Evolutionary conservation across 805 yeast genomes (phyloP).

Genomic region (Saturnispora kantuleensis): DNA sequence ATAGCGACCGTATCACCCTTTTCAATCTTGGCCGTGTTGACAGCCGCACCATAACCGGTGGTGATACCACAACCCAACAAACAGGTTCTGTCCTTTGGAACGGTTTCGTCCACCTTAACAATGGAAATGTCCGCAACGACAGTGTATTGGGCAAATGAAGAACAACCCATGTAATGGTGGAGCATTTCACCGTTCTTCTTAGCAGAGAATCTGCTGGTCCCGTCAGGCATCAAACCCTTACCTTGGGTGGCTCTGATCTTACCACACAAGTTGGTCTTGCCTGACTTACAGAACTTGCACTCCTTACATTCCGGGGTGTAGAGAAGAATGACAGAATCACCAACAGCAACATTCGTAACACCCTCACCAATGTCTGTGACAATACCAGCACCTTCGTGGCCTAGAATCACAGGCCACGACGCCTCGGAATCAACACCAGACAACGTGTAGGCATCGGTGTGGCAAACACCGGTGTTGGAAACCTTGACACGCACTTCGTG

Average conservation of each 20-base stretch:
- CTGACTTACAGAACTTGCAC: slow-evolving; percentile 90
- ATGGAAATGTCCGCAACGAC: slow-evolving; percentile 97
- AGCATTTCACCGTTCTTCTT: slow-evolving; percentile 61
- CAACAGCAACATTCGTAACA: slow-evolving; percentile 80
- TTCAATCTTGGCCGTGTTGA: slow-evolving; percentile 83
- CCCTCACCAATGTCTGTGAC: slow-evolving; percentile 95
- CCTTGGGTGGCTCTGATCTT: slow-evolving; percentile 97
- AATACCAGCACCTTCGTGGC: slow-evolving; percentile 98
- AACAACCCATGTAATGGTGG: slow-evolving; percentile 95
- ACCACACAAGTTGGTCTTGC: slow-evolving; percentile 95
- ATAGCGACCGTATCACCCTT: slow-evolving; percentile 91
- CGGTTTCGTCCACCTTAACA: slow-evolving; percentile 79
- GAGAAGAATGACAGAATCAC: slow-evolving; percentile 87
- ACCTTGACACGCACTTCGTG: slow-evolving; percentile 95
- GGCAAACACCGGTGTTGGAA: slow-evolving; percentile 89
- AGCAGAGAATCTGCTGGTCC: slow-evolving; percentile 81
- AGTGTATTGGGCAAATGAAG: slow-evolving; percentile 93
- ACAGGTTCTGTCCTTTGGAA: slow-evolving; percentile 80
- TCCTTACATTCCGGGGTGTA: slow-evolving; percentile 96
- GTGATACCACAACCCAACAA: slow-evolving; percentile 97
- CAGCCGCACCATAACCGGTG: slow-evolving; percentile 97
- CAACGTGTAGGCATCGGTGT: slow-evolving; percentile 94
- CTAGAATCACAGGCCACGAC: slow-evolving; percentile 83
- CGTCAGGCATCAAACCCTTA: slow-evolving; percentile 98
- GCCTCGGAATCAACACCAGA: slow-evolving; percentile 97